A percentile compares a stretch with the other conserved stretches of the same genome.
These are phyloP conservation scores for Purpureocillium takamizusanense DNA, from an alignment of 2,329 filamentous ascomycete genomes.

Conservation along the genomic window DNA sequence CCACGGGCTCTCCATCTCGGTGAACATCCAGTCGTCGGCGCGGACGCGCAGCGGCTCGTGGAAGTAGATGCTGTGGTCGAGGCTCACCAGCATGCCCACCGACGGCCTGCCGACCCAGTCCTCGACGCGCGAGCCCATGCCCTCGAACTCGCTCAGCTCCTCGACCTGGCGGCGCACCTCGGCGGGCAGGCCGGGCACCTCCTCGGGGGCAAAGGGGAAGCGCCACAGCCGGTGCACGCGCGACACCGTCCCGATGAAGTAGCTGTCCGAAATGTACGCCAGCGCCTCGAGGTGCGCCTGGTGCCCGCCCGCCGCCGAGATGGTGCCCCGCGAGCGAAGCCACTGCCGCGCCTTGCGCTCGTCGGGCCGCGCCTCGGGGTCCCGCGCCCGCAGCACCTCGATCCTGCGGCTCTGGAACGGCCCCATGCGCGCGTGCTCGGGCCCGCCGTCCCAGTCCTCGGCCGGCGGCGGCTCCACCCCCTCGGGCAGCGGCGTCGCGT, in stretches of 20 bases:
- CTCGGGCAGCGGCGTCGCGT: constrained; percentile 53
- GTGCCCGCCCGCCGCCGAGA: constrained; percentile 64
- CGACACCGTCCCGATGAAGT: constrained; percentile 84
- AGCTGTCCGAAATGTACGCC: constrained; percentile 87
- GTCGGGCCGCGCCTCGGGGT: constrained; percentile 43
- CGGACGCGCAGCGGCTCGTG: constrained; percentile 49
- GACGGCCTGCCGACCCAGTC: constrained; percentile 43
- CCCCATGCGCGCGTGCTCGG: constrained; percentile 39
- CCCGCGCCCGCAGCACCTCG: constrained; percentile 24
- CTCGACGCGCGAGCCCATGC: constrained; percentile 28
- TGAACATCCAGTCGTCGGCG: constrained; percentile 70
- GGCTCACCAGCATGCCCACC: constrained; percentile 76
- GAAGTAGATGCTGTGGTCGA: constrained; percentile 69
- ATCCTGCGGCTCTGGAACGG: constrained; percentile 39
- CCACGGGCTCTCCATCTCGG: constrained; percentile 75
- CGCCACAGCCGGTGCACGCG: constrained; percentile 75
- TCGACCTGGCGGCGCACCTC: constrained; percentile 27
- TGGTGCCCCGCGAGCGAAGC: constrained; percentile 65
- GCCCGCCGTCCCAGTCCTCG: constrained; percentile 30
- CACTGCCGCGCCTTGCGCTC: constrained; percentile 63
- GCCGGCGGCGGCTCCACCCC: constrained; percentile 27
- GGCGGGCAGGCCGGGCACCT: constrained; percentile 41
- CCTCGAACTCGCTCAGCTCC: constrained; percentile 32
- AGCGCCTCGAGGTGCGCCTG: constrained; percentile 79
- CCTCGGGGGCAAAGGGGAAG: constrained; percentile 47